Evolutionary conservation across 1,284 basidiomycete genomes (phyloP).

Genomic region (Athelia psychrophila): DNA sequence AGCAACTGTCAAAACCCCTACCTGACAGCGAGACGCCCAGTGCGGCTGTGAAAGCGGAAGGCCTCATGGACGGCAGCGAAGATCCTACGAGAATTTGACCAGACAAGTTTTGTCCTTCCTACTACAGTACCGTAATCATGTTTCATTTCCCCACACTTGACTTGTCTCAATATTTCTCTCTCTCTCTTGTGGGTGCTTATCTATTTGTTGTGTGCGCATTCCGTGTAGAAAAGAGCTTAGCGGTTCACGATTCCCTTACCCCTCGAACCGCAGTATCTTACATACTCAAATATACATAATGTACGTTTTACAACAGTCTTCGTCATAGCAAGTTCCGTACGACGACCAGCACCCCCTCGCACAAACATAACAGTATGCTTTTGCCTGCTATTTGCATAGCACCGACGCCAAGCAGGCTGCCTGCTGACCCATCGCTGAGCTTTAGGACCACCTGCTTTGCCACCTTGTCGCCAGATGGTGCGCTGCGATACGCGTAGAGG

Average conservation of each 20-base stretch:
- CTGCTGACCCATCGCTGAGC: slow-evolving; percentile 64
- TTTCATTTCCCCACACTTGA: background rate
- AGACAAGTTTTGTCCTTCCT: background rate
- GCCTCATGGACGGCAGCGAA: slow-evolving; percentile 72
- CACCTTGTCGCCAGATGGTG: slow-evolving; percentile 44
- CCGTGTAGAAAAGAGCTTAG: slow-evolving; percentile 30
- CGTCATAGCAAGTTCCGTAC: too few species aligned
- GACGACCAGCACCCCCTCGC: slow-evolving; percentile 74
- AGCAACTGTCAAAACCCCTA: slow-evolving; percentile 46
- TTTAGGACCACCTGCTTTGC: slow-evolving; percentile 80
- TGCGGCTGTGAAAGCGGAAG: slow-evolving; percentile 61
- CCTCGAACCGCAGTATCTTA: slow-evolving; percentile 29
- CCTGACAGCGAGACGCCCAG: slow-evolving; percentile 61
- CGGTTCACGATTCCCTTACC: slow-evolving; percentile 30
- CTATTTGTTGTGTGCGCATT: slow-evolving; percentile 19
- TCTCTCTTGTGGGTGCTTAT: slow-evolving; percentile 17
- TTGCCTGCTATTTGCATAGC: slow-evolving; percentile 35
- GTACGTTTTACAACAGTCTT: too few species aligned
- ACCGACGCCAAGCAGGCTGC: slow-evolving; percentile 79
- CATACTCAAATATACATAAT: slow-evolving; percentile 27
- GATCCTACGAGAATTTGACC: slow-evolving; percentile 54
- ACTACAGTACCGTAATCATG: slow-evolving; percentile 5
- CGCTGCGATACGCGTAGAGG: slow-evolving; percentile 77
- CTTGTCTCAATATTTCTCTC: slow-evolving; percentile 25
- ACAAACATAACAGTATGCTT: slow-evolving; percentile 64